phyloP scores from a whole-genome alignment of 169 alveolate species.

The Condylostoma magnum region DNA sequence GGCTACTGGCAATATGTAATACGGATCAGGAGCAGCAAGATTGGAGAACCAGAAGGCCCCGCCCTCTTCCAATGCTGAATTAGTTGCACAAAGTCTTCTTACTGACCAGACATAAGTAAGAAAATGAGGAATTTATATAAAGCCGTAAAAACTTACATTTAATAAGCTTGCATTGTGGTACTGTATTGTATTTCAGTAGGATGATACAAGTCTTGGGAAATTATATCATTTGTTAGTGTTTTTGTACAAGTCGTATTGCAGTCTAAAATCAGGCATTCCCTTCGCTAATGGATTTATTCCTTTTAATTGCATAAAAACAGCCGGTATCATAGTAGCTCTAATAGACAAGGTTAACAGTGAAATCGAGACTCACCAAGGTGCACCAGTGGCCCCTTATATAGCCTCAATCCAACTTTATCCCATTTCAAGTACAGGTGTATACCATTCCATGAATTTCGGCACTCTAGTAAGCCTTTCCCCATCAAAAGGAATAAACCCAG shows the following conservation, averaged over 20 bases:
- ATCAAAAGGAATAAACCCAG: background rate
- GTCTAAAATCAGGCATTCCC: background rate
- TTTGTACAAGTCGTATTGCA: background rate
- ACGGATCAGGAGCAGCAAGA: conserved; percentile 9
- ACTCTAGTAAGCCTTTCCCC: background rate
- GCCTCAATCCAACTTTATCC: background rate
- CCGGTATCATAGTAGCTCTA: conserved; percentile 8
- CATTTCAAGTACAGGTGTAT: conserved; percentile 9
- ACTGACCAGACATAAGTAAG: conserved; percentile 23
- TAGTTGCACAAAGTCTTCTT: conserved; percentile 14
- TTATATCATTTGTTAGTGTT: background rate
- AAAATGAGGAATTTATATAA: conserved; percentile 27
- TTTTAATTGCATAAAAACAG: background rate
- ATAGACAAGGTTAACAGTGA: background rate
- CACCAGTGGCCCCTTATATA: background rate
- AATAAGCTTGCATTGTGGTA: background rate
- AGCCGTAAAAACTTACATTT: background rate
- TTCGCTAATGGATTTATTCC: conserved; percentile 5
- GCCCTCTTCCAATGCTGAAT: background rate
- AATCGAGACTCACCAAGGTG: conserved; percentile 24
- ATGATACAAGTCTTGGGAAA: background rate
- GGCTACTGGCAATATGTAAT: conserved; percentile 7
- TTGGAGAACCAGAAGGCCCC: conserved; percentile 14
- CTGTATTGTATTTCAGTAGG: background rate
- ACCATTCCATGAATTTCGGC: conserved; percentile 11